Evolutionary conservation across 805 yeast species (phyloP), one percentile per base, ranked within the genome.

Genomic region (Pichia phayaonensis): DNA sequence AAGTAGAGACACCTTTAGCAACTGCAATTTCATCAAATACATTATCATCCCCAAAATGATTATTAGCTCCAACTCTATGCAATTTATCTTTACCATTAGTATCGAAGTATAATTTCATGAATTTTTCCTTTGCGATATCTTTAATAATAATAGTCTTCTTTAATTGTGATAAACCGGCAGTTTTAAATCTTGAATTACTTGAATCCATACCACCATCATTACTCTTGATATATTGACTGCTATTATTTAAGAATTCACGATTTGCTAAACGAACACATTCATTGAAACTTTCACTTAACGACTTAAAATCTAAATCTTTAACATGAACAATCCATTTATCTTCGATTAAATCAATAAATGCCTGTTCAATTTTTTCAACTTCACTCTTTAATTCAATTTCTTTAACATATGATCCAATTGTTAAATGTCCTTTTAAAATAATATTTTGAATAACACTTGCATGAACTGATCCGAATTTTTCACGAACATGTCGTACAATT

Each of bases 381-480:
- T 63, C 55, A 13, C 62, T 53, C 10, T 60, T 55, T 2, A 41
- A 12, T 4, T 60, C 58, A 8, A 61, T 61, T 39, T 65, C 67
- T 46, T 61, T 44, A 56, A 70, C 45, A 56, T 77, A 81, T 54
- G 84, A 88, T 3, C 54, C 51, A 2, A 79, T 69, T 6, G 80
- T 74, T 49, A 89, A 62, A 58, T 82, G 81, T 0, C 96, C 97
- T 48, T 79, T 69, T 5, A 80, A 74, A n/a, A 87, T 63, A 42
- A 89, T 68, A 59, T 84, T 85, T 59, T 84, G 89, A 13, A 86
- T 71, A 22, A 86, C 76, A 47, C 80, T 80, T 2, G 86, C 81
- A 36, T 67, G 56, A 15, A 68, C 68, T 22, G 68, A 69, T 16
- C 79, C 74, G 44, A 59, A 69, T 26, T 66, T 69, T n/a, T 66